Evolutionary conservation across 1,284 basidiomycete genomes (phyloP), one percentile per base, ranked within the genome.

Genomic region (Agaricales sp.): DNA sequence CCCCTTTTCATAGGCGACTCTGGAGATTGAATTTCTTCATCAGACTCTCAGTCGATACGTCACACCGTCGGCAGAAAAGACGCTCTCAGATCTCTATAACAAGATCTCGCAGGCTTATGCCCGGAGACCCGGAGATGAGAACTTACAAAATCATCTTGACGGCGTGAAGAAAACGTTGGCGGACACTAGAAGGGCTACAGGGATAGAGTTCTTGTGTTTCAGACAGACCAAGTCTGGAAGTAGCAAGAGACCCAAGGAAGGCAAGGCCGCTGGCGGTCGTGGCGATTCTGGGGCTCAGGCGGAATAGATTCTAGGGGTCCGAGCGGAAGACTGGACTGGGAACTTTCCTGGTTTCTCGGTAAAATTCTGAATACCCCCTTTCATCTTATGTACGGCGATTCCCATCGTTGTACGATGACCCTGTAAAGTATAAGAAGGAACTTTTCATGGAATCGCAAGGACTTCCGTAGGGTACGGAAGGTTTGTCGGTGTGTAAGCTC

Each of bases 21-120:
- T 99, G 23, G 96, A 99, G 67, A 97, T 98, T 57, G 96, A 99
- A 67, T 99, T 98, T 68, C 82, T 98, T 68, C 94, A 99, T 65
- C 95, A 98, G 68, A 94, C 90, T 3, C 74, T 99, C 37, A 80
- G 85, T 23, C 82, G 86, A 53, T 95, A 94, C 63, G 87, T 98
- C 43, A 88, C 88, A 2, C 71, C 83, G 0, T 62, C 75, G 3
- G 90, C 95, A 3, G 87, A 89, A 48, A 78, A 80, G 59, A 87
- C 81, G 43, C 75, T 99, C 21, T 88, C 90, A 39, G 84, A 93
- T 52, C 77, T 98, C 30, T 99, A 99, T 70, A 89, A 87, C 61
- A 91, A 87, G 58, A 97, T 99, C 58, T 93, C 92, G 19, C 81
- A 90, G 62, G 87, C 90, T 21, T 98, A 98, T 66, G 76, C 82